Conservation (phyloP, 169 alveolate genomes). For the Plasmodium gonderi region DNA sequence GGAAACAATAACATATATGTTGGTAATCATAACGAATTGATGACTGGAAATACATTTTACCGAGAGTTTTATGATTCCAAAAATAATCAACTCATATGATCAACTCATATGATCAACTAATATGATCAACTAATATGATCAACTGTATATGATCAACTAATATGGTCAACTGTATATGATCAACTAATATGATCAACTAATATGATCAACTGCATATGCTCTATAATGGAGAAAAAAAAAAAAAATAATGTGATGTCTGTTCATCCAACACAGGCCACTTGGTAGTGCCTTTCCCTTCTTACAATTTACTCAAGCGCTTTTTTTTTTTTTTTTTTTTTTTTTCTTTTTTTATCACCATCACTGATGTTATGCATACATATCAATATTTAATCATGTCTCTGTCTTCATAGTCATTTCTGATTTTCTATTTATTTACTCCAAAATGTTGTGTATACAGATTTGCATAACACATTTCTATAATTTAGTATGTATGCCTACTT, state of each 20-base stretch:
- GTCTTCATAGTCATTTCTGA: background rate
- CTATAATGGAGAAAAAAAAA: too few relatives aligned
- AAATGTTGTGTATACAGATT: background rate
- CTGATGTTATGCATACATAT: background rate
- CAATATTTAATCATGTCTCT: background rate
- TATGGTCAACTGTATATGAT: too few relatives aligned
- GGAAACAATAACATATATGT: slow-evolving; percentile 55
- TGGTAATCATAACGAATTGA: slow-evolving; percentile 41
- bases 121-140: too few relatives aligned
- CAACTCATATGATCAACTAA: background rate
- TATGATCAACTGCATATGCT: too few relatives aligned
- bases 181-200: too few relatives aligned
- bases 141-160: too few relatives aligned
- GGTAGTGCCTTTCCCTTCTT: background rate
- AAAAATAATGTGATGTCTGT: too few relatives aligned
- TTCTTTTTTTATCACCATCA: background rate
- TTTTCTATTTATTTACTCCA: background rate
- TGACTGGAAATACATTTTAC: slow-evolving; percentile 3
- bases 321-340: background rate
- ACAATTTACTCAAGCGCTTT: background rate
- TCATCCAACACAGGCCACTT: background rate
- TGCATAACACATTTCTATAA: too few relatives aligned
- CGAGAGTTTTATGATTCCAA: slow-evolving; percentile 23
- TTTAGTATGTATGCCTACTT: background rate
- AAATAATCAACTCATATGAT: slow-evolving; percentile 3